These are phyloP conservation scores for Monilinia vaccinii-corymbosi DNA, from an alignment of 2,329 filamentous ascomycete genomes.

Conservation along the genomic window DNA sequence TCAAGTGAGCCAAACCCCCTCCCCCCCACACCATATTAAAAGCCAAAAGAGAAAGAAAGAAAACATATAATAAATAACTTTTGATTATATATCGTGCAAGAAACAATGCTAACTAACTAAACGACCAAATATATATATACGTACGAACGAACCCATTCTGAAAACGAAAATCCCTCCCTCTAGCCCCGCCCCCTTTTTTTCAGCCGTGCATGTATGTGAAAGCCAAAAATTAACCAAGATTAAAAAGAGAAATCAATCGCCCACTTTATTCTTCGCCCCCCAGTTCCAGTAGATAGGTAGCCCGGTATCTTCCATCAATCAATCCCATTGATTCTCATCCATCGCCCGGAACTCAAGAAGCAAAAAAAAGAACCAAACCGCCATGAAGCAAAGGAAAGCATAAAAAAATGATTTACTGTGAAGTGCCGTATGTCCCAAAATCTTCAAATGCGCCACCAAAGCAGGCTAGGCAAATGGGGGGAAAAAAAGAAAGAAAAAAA, in stretches of 20 bases:
- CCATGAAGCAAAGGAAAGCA: background rate
- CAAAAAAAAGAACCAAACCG: background rate
- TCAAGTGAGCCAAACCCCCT: too few relatives aligned
- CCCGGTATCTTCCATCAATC: background rate
- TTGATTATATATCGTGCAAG: background rate
- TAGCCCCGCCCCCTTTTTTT: background rate
- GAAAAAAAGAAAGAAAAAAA: too few relatives aligned
- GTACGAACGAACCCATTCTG: background rate
- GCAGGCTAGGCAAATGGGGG: background rate
- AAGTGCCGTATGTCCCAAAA: conserved; percentile 2
- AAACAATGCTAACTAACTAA: background rate
- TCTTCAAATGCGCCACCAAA: background rate
- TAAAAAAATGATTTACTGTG: conserved; percentile 1
- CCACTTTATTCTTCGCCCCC: background rate
- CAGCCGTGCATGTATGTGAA: too few relatives aligned
- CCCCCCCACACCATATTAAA: background rate
- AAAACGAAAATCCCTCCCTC: background rate
- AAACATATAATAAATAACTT: background rate
- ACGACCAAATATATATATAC: background rate
- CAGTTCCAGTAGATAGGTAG: background rate
- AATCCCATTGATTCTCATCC: background rate
- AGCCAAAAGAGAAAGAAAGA: too few relatives aligned
- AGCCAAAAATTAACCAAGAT: background rate
- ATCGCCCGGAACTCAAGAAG: background rate
- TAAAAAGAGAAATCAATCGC: background rate